Evolutionary conservation across 129 eudicot genomes (phyloP), one percentile per base, ranked within the genome.

Genomic region (Lactuca sativa): DNA sequence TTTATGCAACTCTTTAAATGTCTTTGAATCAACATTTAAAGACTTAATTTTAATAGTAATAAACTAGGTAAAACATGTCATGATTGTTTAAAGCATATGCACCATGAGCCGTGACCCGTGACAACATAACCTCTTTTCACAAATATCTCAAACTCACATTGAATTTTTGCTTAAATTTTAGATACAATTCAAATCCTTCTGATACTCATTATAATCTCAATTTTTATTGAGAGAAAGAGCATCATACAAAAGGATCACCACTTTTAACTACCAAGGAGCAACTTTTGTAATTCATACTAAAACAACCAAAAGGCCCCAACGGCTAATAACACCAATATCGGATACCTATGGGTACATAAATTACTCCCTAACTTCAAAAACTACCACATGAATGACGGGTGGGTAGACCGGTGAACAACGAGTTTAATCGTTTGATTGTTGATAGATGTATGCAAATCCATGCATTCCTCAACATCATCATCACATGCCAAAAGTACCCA

Each of bases 401-500:
- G 40, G 47, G 54, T 33, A 10, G 62, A 36, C 59, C 43, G 74
- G 49, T 74, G 81, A 51, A 86, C 61, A 6, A 74, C 40, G 43
- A 86, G 86, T 71, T 81, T 86, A 15, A 86, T 72, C 2, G 80
- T 83, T 71, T 59, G 86, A 37, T 69, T 72, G 16, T 52, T 64
- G 43, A 74, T 77, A 9, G 80, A 83, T 54, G 55, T 64, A 76
- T 86, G 86, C 55, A 86, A 64, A 66, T 83, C 92, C 57, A 80
- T 74, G 51, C 92, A 86, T 65, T 86, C 92, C 74, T 83, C 82
- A 74, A 86, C 84, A 83, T 86, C 92, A 75, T 74, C 88, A 72
- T 86, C 85, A 63, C 92, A 83, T 38, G 92, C 77, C 40, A 86
- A 77, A n/a, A 86, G 64, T 21, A 83, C 87, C 92, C 92, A 86